Evolutionary conservation across 129 eudicot genomes (phyloP), one percentile per base, ranked within the genome.

Genomic region (Erigeron canadensis): DNA sequence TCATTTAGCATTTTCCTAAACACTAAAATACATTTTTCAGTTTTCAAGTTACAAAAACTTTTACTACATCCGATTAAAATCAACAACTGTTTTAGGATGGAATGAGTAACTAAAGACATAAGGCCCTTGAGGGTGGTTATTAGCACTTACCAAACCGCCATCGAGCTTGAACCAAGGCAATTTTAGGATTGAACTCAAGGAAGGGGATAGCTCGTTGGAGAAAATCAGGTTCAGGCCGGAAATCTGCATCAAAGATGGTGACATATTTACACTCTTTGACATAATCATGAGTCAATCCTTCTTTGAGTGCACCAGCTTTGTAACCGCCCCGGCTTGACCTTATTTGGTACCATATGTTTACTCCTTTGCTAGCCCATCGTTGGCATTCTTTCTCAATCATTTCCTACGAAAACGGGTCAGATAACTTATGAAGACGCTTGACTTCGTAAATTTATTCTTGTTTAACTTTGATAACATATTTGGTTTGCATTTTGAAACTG

Each of bases 291-390:
- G 85, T 87, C 23, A 93, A 69, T 9, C 98, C 98, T 58, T 93
- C 96, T 81, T 87, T 93, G 68, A 93, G 96, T 13, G 98, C 98
- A 39, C 98, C 98, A 0, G 96, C 96, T 62, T 93, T 93, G 80
- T 93, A 93, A 17, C 98, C 98, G 10, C 80, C 98, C 19, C 98
- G 82, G 16, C 23, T 81, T 65, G 78, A 92, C 73, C 98, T 85
- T 54, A 93, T 87, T 87, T 93, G 98, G 78, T 93, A 93, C 65
- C 68, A 75, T 13, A 89, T 87, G 65, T 93, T 87, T n/a, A 87
- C 63, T 23, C 98, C 98, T 81, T 89, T 92, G 88, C 80, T 84
- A 56, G 91, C 98, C 98, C 98, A 92, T 13, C 95, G 89, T 55
- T 70, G 74, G 71, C 98, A 93, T 73, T 93, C 98, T 64, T 68